These are phyloP conservation scores for Vanilla planifolia DNA, from an alignment of 106 monocot genomes.

Conservation along the genomic window DNA sequence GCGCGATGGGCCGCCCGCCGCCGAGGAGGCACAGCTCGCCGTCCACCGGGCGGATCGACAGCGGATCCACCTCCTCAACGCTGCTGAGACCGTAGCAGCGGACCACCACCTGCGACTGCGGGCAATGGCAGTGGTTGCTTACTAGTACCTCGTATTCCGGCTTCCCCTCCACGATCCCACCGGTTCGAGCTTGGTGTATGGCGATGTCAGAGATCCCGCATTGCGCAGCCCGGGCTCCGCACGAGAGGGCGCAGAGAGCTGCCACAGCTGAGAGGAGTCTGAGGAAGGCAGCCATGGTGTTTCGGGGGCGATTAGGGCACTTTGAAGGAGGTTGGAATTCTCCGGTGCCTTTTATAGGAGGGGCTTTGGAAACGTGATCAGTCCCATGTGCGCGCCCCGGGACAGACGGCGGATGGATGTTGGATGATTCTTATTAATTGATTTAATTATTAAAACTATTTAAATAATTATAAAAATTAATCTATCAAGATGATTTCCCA, in stretches of 20 bases:
- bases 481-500: no score
- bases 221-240: slow-evolving; percentile 2
- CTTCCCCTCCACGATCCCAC: slow-evolving; percentile 40
- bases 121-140: slow-evolving; percentile 42
- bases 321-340: background rate
- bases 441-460: no score
- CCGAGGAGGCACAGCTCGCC: slow-evolving; percentile 41
- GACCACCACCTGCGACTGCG: slow-evolving; percentile 39
- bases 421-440: background rate
- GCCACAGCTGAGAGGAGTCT: slow-evolving; percentile 9
- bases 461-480: no score
- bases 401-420: background rate
- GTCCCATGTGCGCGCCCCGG: background rate
- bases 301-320: no score
- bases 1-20: slow-evolving; percentile 29
- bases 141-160: slow-evolving; percentile 46
- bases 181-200: slow-evolving; percentile 34
- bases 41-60: slow-evolving; percentile 39
- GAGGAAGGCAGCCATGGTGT: background rate
- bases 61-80: slow-evolving; percentile 41
- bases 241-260: background rate
- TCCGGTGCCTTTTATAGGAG: background rate
- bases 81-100: slow-evolving; percentile 72
- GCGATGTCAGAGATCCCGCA: slow-evolving; percentile 25
- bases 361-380: background rate